Evolutionary conservation across 495 filamentous ascomycete genomes (phyloP), one percentile per base, ranked within the genome.

Genomic region (Daldinia bambusicola): DNA sequence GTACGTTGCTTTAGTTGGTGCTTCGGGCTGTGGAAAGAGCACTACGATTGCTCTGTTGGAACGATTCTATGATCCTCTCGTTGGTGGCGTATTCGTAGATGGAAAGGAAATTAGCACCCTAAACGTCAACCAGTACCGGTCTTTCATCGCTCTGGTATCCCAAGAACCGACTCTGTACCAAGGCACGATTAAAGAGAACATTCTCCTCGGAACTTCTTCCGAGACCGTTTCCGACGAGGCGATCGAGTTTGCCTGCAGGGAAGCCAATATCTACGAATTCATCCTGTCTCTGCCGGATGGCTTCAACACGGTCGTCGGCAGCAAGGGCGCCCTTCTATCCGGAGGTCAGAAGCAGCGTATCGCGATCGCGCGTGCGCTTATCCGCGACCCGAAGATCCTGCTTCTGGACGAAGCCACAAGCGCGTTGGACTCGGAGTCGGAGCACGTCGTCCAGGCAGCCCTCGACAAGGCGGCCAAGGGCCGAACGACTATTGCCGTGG

Each of bases 211-310:
- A 20, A 84, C 84, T 10, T 86, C 87, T 57, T 79, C 80, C 4
- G 86, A 89, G 8, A 85, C 90, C 52, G 85, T 92, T 16, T 77
- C 87, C 0, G 92, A 96, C 45, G 90, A 89, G 40, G 84, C 84
- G 5, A 84, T 97, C 36, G 83, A 90, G 55, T 85, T 90, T 69
- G 92, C 91, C 13, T 95, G 93, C 83, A 90, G 89, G 65, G 91
- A 94, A 75, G 93, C 93, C 45, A 97, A 97, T 72, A 97, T 97
- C 72, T 93, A 94, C 77, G 92, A 95, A 72, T 97, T 96, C 79
- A 94, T 97, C 77, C 85, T 77, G 22, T 78, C 76, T n/a, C 64
- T 76, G 66, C 68, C 78, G 9, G 90, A 95, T 6, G 92, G 91
- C 37, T 91, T 94, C 78, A 83, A 86, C 70, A 96, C 93, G 10